These are phyloP conservation scores for Podospora anserina DNA, from an alignment of 495 filamentous ascomycete species.

Conservation along the genomic window DNA sequence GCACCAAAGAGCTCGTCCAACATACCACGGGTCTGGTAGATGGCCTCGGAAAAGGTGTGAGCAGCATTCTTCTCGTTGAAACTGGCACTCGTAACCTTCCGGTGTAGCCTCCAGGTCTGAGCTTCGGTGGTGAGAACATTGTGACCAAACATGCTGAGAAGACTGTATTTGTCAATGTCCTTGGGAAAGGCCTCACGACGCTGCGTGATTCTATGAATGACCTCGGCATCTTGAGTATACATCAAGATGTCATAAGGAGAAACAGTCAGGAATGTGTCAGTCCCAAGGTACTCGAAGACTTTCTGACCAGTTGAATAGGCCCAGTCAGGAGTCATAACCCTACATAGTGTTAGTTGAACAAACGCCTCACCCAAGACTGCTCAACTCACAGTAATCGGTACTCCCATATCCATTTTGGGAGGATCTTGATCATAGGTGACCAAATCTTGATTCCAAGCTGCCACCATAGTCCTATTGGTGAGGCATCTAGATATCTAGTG, in stretches of 20 bases:
- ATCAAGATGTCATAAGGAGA: slow-evolving; percentile 46
- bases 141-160: slow-evolving; percentile 59
- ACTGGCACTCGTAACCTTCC: slow-evolving; percentile 63
- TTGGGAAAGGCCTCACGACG: slow-evolving; percentile 67
- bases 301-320: slow-evolving; percentile 33
- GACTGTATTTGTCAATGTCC: slow-evolving; percentile 52
- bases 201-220: slow-evolving; percentile 57
- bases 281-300: slow-evolving; percentile 36
- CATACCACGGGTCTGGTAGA: slow-evolving; percentile 57
- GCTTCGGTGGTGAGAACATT: slow-evolving; percentile 67
- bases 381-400: slow-evolving; percentile 45
- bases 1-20: slow-evolving; percentile 47
- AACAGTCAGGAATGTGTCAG: slow-evolving; percentile 53
- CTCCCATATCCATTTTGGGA: slow-evolving; percentile 47
- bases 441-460: slow-evolving; percentile 47
- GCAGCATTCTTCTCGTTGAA: slow-evolving; percentile 72
- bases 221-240: slow-evolving; percentile 55
- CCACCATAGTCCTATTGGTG: slow-evolving; percentile 47
- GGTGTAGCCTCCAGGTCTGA: slow-evolving; percentile 60
- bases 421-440: slow-evolving; percentile 46
- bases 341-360: slow-evolving; percentile 21
- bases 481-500: slow-evolving; percentile 33
- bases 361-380: not conserved
- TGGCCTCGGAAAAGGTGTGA: slow-evolving; percentile 58
- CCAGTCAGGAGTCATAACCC: slow-evolving; percentile 39